These are phyloP conservation scores for Podila epigama DNA, from an alignment of 192 early-diverging fungal genomes.

Conservation along the genomic window DNA sequence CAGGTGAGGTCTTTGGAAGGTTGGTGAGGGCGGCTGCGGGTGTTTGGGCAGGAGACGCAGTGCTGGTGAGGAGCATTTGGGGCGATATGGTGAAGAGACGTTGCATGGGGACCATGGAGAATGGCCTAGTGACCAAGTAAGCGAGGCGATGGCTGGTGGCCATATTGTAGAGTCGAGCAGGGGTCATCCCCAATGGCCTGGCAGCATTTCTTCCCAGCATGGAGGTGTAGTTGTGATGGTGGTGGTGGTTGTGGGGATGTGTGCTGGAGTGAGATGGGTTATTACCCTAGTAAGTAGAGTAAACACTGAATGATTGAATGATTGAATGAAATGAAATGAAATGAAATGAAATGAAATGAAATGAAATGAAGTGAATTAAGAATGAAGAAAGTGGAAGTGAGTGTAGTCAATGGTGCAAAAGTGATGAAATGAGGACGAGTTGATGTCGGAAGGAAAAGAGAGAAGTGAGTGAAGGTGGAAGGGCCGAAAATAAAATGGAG, in stretches of 20 bases:
- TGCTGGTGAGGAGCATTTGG: constrained; percentile 20
- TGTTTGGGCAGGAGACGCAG: background rate
- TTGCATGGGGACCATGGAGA: constrained; percentile 25
- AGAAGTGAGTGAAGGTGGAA: background rate
- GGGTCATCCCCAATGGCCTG: constrained; percentile 33
- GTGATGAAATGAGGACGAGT: too few species aligned
- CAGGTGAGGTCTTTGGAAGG: too few species aligned
- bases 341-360: too few species aligned
- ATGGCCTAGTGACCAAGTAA: constrained; percentile 19
- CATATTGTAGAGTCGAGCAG: constrained; percentile 25
- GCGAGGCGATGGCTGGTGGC: constrained; percentile 16
- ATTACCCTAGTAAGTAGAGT: too few species aligned
- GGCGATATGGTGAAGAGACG: constrained; percentile 20
- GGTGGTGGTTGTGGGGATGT: too few species aligned
- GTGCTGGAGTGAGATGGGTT: too few species aligned
- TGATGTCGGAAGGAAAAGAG: background rate
- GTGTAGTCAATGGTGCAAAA: too few species aligned
- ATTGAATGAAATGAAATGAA: background rate
- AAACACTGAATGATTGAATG: background rate
- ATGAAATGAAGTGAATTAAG: too few species aligned
- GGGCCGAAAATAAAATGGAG: too few species aligned
- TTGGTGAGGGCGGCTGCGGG: background rate
- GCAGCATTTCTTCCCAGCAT: constrained; percentile 43
- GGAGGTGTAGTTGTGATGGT: background rate
- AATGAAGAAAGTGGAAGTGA: too few species aligned